These are phyloP conservation scores for Babesia bovis DNA, from an alignment of 169 alveolate genomes.

Conservation along the genomic window DNA sequence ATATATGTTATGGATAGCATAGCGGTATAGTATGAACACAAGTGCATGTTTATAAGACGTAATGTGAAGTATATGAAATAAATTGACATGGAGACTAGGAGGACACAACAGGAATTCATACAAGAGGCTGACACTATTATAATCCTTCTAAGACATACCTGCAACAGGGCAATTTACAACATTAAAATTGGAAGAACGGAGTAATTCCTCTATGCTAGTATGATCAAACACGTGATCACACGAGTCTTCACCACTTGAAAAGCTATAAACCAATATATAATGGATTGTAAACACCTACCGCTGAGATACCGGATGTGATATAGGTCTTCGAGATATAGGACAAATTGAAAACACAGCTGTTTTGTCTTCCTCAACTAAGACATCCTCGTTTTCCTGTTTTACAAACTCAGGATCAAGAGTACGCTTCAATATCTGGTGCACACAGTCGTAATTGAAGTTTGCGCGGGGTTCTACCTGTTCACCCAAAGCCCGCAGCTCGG, in stretches of 20 bases:
- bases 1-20: no score
- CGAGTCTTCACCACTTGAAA: slow-evolving; percentile 68
- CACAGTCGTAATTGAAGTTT: slow-evolving; percentile 48
- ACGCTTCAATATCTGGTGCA: slow-evolving; percentile 10
- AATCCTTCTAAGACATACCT: slow-evolving; percentile 31
- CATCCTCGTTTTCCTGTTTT: slow-evolving; percentile 65
- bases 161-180: slow-evolving; percentile 75
- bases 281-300: slow-evolving; percentile 25
- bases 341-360: slow-evolving; percentile 69
- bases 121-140: neutral
- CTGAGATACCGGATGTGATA: slow-evolving; percentile 78
- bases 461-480: slow-evolving; percentile 39
- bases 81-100: no score
- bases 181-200: slow-evolving; percentile 43
- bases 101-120: no score
- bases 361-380: slow-evolving; percentile 68
- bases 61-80: no score
- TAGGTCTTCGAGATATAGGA: slow-evolving; percentile 75
- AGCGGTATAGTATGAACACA: slow-evolving; percentile 1
- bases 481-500: slow-evolving; percentile 40
- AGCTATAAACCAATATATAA: slow-evolving; percentile 23
- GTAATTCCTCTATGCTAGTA: slow-evolving; percentile 53
- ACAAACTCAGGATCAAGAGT: slow-evolving; percentile 43
- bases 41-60: neutral
- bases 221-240: slow-evolving; percentile 77